These are phyloP conservation scores for Apiospora kogelbergensis DNA, from an alignment of 2,329 filamentous ascomycete genomes.

Conservation along the genomic window DNA sequence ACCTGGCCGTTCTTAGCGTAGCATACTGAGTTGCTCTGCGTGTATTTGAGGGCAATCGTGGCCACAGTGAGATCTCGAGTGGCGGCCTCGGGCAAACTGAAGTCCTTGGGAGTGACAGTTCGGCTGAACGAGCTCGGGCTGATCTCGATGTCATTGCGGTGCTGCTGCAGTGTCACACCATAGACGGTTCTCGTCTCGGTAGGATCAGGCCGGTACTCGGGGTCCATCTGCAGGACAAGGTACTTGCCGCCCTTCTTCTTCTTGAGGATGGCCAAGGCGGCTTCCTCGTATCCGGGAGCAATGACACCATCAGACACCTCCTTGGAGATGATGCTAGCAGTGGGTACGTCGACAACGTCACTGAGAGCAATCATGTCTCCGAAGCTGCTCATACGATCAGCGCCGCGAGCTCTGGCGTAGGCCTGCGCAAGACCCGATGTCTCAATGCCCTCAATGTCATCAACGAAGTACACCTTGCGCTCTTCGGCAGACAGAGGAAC, in stretches of 20 bases:
- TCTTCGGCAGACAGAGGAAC: constrained; percentile 83
- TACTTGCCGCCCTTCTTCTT: constrained; percentile 99
- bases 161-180: constrained; percentile 83
- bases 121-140: constrained; percentile 81
- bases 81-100: constrained; percentile 74
- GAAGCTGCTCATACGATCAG: constrained; percentile 98
- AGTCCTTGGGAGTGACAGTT: constrained; percentile 83
- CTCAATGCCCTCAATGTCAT: constrained; percentile 89
- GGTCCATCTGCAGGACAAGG: constrained; percentile 92
- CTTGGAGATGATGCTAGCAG: constrained; percentile 95
- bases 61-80: constrained; percentile 89
- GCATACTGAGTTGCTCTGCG: constrained; percentile 98
- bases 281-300: constrained; percentile 80
- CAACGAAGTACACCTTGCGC: constrained; percentile 97
- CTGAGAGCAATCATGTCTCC: constrained; percentile 95
- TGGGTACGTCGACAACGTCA: constrained; percentile 85
- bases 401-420: constrained; percentile 91
- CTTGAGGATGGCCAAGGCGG: constrained; percentile 84
- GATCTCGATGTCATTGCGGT: constrained; percentile 90
- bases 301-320: constrained; percentile 98
- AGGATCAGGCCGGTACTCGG: constrained; percentile 76
- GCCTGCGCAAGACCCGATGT: constrained; percentile 85
- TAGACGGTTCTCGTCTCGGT: constrained; percentile 87
- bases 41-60: constrained; percentile 97
- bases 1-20: constrained; percentile 94